A percentile compares a stretch with the other conserved stretches of the same genome.
phyloP scores from a whole-genome alignment of 306 rosid species.

The Vigna radiata region DNA sequence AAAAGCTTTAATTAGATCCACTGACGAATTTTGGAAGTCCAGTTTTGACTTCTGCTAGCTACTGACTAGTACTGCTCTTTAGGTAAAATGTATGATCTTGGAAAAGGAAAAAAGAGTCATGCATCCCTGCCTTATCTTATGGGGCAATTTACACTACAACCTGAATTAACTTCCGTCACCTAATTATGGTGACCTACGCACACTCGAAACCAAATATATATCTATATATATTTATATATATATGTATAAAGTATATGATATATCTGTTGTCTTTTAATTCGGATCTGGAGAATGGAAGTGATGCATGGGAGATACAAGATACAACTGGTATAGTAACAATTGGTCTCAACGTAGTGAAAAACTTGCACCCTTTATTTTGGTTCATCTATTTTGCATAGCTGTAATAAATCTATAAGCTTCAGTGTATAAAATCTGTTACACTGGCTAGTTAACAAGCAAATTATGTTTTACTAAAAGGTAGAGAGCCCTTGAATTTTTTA shows the following conservation, averaged over 20 bases:
- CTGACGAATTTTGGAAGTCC: not conserved
- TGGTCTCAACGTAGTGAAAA: conserved; percentile 4
- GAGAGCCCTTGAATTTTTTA: not conserved
- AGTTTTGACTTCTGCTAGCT: not conserved
- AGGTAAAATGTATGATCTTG: not conserved
- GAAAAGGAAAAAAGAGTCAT: not conserved
- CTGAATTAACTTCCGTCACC: conserved; percentile 2
- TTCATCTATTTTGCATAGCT: not conserved
- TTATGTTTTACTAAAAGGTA: not conserved
- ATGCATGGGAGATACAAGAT: not conserved
- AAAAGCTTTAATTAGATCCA: conserved; percentile 7
- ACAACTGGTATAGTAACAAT: not conserved
- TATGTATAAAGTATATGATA: not conserved
- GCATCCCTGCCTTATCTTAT: not conserved
- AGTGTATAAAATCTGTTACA: not conserved
- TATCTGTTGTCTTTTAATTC: conserved; percentile 8
- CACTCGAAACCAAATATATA: not conserved
- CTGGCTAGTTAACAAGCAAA: conserved; percentile 11
- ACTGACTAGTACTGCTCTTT: not conserved
- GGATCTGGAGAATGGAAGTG: conserved; percentile 16
- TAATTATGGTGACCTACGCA: not conserved
- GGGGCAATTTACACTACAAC: not conserved
- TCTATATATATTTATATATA: too few relatives aligned
- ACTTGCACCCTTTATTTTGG: not conserved
- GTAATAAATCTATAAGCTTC: not conserved